A percentile compares a stretch with the other conserved stretches of the same genome.
These are phyloP conservation scores for Pichia sp. DNA, from an alignment of 1,139 yeast species.

Conservation along the genomic window DNA sequence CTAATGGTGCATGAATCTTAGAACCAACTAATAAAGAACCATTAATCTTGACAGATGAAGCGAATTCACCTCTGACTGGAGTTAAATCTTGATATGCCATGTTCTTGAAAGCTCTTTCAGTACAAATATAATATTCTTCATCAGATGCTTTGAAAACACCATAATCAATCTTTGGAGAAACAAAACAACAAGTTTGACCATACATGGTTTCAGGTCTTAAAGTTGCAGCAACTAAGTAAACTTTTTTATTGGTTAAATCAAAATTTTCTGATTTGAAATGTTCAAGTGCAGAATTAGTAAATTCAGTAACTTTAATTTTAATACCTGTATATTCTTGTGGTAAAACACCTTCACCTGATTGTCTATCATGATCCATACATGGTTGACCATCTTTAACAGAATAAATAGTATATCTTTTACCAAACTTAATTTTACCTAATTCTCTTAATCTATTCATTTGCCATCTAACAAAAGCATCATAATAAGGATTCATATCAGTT, in stretches of 20 bases:
- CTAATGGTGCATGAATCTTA: conserved; percentile 77
- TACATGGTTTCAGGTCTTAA: conserved; percentile 99
- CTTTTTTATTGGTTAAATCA: conserved; percentile 48
- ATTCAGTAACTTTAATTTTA: conserved; percentile 67
- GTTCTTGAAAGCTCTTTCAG: conserved; percentile 96
- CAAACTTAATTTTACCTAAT: conserved; percentile 88
- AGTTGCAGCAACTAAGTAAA: conserved; percentile 91
- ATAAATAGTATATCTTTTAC: conserved; percentile 95
- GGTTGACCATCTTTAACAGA: conserved; percentile 99
- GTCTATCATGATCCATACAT: conserved; percentile 98
- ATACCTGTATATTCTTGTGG: conserved; percentile 96
- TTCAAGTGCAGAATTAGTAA: conserved; percentile 46
- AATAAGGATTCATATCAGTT: conserved; percentile 91
- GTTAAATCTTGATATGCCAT: conserved; percentile 94
- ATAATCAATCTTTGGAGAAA: conserved; percentile 87
- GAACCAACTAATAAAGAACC: conserved; percentile 84
- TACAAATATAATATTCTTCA: conserved; percentile 70
- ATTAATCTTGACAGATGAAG: conserved; percentile 49
- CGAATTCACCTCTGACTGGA: conserved; percentile 77
- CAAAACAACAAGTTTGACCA: conserved; percentile 98
- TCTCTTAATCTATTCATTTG: conserved; percentile 87
- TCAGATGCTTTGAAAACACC: conserved; percentile 90
- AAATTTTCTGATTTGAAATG: conserved; percentile 44
- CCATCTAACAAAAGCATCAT: conserved; percentile 95
- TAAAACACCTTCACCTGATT: conserved; percentile 92